Conservation (phyloP, 768 basidiomycete genomes). For the Phylloporus rhodoxanthus region DNA sequence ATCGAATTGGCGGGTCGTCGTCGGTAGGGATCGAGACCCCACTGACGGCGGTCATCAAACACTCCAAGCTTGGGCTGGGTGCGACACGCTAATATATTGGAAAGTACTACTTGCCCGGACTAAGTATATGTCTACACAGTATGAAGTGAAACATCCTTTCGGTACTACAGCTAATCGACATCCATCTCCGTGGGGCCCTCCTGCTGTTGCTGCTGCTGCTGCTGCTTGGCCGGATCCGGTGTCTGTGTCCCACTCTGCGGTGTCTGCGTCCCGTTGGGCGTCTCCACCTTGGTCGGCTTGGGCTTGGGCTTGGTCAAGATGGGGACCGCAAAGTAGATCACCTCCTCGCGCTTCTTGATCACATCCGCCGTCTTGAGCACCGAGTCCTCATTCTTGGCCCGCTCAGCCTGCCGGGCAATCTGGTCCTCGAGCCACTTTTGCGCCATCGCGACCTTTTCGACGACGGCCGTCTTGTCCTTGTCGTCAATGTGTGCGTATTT, state of each 20-base stretch:
- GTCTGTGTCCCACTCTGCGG: conserved; percentile 61
- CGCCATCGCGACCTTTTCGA: conserved; percentile 85
- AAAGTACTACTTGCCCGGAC: not conserved
- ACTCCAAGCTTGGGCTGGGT: conserved; percentile 79
- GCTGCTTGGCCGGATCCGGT: conserved; percentile 40
- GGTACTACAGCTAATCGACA: conserved; percentile 51
- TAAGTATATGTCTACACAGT: conserved; percentile 10
- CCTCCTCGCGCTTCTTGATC: conserved; percentile 85
- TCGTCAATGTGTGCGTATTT: conserved; percentile 85
- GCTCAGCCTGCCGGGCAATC: conserved; percentile 79
- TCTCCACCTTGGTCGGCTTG: conserved; percentile 60
- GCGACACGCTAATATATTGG: conserved; percentile 34
- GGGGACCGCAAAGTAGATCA: conserved; percentile 83
- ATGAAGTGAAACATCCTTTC: not conserved
- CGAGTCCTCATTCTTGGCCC: conserved; percentile 83
- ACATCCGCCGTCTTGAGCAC: conserved; percentile 79
- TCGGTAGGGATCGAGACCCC: conserved; percentile 67
- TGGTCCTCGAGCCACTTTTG: conserved; percentile 97
- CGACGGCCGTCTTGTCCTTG: conserved; percentile 77
- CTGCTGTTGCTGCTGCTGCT: conserved; percentile 23
- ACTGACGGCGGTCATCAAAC: conserved; percentile 79
- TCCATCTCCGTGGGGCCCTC: conserved; percentile 72
- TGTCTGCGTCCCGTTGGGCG: conserved; percentile 56
- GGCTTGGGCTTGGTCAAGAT: conserved; percentile 93
- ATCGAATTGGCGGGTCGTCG: conserved; percentile 56